phyloP scores from a whole-genome alignment of 352 stramenopile species.

The Phytopythium chamaehyphon region DNA sequence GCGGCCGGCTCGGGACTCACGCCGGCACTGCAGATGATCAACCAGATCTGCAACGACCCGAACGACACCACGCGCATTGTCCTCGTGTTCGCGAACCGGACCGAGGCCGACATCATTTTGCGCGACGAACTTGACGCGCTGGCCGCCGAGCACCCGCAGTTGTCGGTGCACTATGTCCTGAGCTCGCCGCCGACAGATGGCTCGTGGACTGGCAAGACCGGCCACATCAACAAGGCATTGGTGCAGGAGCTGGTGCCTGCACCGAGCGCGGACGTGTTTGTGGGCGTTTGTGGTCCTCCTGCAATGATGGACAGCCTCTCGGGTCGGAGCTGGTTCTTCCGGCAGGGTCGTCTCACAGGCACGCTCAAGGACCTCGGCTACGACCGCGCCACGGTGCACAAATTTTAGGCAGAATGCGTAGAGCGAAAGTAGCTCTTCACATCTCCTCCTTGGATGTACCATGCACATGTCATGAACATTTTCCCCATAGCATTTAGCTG shows the following conservation, averaged over 20 bases:
- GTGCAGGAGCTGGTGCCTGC: slow-evolving; percentile 61
- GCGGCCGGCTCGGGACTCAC: slow-evolving; percentile 83
- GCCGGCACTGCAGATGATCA: slow-evolving; percentile 64
- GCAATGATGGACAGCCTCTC: slow-evolving; percentile 78
- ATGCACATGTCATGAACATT: no score
- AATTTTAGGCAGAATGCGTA: slow-evolving; percentile 41
- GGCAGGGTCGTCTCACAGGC: slow-evolving; percentile 62
- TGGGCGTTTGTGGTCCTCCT: slow-evolving; percentile 81
- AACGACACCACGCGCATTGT: slow-evolving; percentile 75
- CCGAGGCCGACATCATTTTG: slow-evolving; percentile 82
- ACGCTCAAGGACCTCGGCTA: slow-evolving; percentile 71
- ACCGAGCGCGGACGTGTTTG: slow-evolving; percentile 48
- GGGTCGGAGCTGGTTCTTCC: slow-evolving; percentile 61
- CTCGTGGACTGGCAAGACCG: slow-evolving; percentile 52
- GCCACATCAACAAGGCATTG: slow-evolving; percentile 64
- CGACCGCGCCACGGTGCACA: slow-evolving; percentile 51
- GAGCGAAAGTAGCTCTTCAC: no score
- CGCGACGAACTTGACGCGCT: slow-evolving; percentile 67
- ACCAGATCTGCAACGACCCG: slow-evolving; percentile 70
- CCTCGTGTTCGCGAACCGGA: slow-evolving; percentile 79
- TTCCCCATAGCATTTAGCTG: no score
- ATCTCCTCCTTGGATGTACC: no score
- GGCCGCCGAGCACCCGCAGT: slow-evolving; percentile 47
- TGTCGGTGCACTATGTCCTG: slow-evolving; percentile 62
- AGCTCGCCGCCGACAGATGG: slow-evolving; percentile 14